These are phyloP conservation scores for Nemania serpens DNA, from an alignment of 2,329 filamentous ascomycete genomes.

Conservation along the genomic window DNA sequence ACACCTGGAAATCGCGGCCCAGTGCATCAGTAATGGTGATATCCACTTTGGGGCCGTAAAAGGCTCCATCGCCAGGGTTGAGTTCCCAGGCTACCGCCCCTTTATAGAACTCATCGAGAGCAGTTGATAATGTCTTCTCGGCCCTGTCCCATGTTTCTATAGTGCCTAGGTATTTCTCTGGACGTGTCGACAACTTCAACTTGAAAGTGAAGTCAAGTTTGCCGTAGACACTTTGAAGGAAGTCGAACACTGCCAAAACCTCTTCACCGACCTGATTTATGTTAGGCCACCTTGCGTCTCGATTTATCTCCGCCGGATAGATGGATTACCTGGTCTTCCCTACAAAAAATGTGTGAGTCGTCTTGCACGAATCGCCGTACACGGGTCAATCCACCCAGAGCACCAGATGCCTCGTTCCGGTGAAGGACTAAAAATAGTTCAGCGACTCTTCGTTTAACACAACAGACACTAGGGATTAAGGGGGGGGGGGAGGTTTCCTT, in stretches of 20 bases:
- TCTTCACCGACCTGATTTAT: constrained; percentile 21
- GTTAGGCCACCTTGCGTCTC: neutral
- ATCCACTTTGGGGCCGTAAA: constrained; percentile 98
- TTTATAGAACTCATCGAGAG: constrained; percentile 73
- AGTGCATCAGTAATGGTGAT: constrained; percentile 91
- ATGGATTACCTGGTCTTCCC: constrained; percentile 48
- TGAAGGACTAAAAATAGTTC: constrained; percentile 61
- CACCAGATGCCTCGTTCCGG: constrained; percentile 82
- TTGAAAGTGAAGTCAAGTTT: constrained; percentile 86
- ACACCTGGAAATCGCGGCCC: constrained; percentile 62
- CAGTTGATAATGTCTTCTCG: constrained; percentile 77
- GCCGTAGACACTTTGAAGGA: constrained; percentile 72
- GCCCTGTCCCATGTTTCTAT: constrained; percentile 87
- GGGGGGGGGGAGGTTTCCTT: neutral
- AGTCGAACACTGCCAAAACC: constrained; percentile 66
- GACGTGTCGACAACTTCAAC: constrained; percentile 26
- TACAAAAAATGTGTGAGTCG: constrained; percentile 89
- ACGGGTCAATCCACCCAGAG: constrained; percentile 79
- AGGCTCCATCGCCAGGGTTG: constrained; percentile 94
- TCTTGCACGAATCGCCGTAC: constrained; percentile 89
- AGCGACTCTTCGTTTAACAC: neutral
- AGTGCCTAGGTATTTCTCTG: constrained; percentile 23
- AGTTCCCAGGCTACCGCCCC: constrained; percentile 77
- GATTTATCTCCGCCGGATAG: neutral
- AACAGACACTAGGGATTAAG: neutral